phyloP scores from a whole-genome alignment of 306 rosid genomes.

The Malus domestica region DNA sequence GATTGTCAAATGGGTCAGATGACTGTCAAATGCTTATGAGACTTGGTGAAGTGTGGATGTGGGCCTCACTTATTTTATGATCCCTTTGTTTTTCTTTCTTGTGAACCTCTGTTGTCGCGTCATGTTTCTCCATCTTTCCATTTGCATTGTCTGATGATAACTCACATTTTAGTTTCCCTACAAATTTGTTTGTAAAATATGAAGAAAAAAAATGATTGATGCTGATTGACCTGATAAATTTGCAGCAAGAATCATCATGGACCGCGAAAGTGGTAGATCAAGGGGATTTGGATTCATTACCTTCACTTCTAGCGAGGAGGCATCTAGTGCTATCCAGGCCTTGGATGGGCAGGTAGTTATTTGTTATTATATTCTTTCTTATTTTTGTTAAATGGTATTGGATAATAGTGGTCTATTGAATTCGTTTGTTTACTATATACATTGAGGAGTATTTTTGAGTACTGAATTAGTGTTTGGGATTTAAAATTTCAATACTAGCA shows the following conservation, averaged over 20 bases:
- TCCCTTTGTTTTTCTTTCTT: background rate
- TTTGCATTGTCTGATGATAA: background rate
- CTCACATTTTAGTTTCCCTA: background rate
- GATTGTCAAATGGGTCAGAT: background rate
- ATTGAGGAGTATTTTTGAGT: no score
- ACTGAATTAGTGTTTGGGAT: no score
- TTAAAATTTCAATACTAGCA: no score
- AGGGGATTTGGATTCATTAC: conserved; percentile 89
- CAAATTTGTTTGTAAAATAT: background rate
- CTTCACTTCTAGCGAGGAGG: conserved; percentile 58
- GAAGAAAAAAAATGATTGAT: background rate
- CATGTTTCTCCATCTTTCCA: background rate
- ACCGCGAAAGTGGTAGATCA: conserved; percentile 80
- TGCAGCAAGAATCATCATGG: conserved; percentile 64
- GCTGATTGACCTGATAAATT: background rate
- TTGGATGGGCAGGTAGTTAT: conserved; percentile 71
- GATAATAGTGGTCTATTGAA: background rate
- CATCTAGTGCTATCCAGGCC: conserved; percentile 83
- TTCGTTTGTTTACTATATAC: no score
- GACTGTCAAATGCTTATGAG: background rate
- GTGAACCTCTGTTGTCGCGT: background rate
- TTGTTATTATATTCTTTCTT: background rate
- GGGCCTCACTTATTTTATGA: background rate
- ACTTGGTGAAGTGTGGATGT: background rate
- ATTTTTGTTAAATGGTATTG: background rate